phyloP scores from a whole-genome alignment of 1,284 basidiomycete species.

The Melanopsichium pennsylvanicum region DNA sequence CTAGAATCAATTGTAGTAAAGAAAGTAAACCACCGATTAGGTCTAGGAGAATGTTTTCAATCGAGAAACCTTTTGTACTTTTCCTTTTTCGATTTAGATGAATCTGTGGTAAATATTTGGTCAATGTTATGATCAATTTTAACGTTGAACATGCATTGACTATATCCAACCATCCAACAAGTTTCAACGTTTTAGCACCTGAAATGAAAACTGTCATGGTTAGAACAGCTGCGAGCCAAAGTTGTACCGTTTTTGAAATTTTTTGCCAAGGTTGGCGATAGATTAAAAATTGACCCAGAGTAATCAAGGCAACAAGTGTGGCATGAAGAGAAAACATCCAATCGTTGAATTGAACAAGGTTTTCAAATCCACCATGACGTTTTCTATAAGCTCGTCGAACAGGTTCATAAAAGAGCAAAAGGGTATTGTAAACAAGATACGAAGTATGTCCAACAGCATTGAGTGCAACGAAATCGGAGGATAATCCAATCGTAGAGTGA shows the following conservation, averaged over 20 bases:
- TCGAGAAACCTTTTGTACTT: conserved; percentile 66
- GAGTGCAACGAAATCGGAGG: conserved; percentile 53
- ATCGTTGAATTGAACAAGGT: conserved; percentile 54
- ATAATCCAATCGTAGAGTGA: conserved; percentile 43
- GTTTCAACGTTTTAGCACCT: conserved; percentile 6
- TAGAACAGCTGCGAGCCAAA: conserved; percentile 5
- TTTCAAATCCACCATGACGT: conserved; percentile 37
- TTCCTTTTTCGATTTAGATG: conserved; percentile 64
- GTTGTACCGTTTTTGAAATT: conserved; percentile 3
- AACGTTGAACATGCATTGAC: conserved; percentile 59
- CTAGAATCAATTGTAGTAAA: conserved; percentile 58
- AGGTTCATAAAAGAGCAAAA: conserved; percentile 30
- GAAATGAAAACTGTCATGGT: conserved; percentile 10
- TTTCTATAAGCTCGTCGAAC: conserved; percentile 48
- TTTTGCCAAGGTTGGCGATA: conserved; percentile 3
- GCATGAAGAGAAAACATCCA: conserved; percentile 50
- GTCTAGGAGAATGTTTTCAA: conserved; percentile 67
- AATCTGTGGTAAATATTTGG: conserved; percentile 65
- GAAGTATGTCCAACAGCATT: conserved; percentile 54
- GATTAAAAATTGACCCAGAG: conserved; percentile 5
- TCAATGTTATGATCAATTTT: conserved; percentile 66
- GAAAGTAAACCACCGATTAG: conserved; percentile 64
- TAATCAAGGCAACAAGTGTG: conserved; percentile 21
- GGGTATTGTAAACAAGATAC: conserved; percentile 48
- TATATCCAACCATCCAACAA: conserved; percentile 35